These are phyloP conservation scores for Clitopilus hobsonii DNA, from an alignment of 768 basidiomycete genomes.

Conservation along the genomic window DNA sequence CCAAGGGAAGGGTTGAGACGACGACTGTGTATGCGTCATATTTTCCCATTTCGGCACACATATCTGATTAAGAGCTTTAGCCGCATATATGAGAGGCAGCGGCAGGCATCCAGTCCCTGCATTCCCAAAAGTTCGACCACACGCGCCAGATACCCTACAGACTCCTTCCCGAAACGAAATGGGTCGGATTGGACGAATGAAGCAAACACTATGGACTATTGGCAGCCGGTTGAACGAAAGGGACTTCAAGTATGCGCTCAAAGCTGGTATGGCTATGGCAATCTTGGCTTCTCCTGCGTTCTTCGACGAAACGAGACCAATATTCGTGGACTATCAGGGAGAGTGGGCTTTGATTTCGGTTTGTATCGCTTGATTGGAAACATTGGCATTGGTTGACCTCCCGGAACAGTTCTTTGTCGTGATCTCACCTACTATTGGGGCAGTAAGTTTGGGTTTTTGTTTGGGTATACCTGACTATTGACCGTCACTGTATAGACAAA, in stretches of 20 bases:
- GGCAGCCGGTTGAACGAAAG: constrained; percentile 61
- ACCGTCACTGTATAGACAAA: constrained; percentile 60
- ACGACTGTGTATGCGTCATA: constrained; percentile 37
- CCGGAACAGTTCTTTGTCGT: constrained; percentile 74
- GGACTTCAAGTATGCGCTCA: constrained; percentile 84
- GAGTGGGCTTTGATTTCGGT: constrained; percentile 97
- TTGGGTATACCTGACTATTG: neutral
- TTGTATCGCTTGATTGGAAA: constrained; percentile 18
- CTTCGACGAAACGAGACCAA: constrained; percentile 68
- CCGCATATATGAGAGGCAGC: constrained; percentile 48
- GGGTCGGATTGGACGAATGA: constrained; percentile 54
- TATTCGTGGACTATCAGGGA: constrained; percentile 79
- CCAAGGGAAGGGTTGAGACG: constrained; percentile 13
- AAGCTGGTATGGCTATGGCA: constrained; percentile 79
- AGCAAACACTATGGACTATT: constrained; percentile 70
- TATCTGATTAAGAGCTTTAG: constrained; percentile 19
- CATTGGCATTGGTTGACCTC: neutral
- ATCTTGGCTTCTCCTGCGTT: constrained; percentile 87
- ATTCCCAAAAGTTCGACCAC: constrained; percentile 79
- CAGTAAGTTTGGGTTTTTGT: constrained; percentile 35
- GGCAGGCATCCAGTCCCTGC: constrained; percentile 48
- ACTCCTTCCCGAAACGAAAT: constrained; percentile 64
- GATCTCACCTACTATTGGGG: constrained; percentile 87
- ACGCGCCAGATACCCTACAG: constrained; percentile 83
- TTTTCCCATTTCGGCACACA: neutral